These are phyloP conservation scores for Chromera velia DNA, from an alignment of 73 alveolate species.

Conservation along the genomic window DNA sequence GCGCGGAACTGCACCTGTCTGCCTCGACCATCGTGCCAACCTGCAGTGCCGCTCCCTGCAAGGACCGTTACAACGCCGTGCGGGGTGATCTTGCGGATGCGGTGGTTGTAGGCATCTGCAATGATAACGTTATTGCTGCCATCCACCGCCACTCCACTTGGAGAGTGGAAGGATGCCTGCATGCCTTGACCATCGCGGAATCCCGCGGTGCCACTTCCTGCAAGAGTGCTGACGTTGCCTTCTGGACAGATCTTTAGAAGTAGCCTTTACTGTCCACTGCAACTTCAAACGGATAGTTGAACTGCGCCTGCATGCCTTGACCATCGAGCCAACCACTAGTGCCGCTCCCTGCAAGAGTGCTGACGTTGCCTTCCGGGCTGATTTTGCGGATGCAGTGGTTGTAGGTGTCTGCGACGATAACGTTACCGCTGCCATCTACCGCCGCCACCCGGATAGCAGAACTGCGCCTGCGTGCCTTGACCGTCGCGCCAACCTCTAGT, in stretches of 20 bases:
- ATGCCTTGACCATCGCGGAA: background rate
- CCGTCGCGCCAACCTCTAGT: background rate
- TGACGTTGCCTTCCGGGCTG: too few species aligned
- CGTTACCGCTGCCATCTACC: too few species aligned
- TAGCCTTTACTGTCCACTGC: background rate
- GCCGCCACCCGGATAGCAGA: constrained; percentile 7
- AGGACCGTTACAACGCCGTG: background rate
- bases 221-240: background rate
- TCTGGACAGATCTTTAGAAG: background rate
- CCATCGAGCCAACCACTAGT: background rate
- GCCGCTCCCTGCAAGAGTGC: constrained; percentile 3
- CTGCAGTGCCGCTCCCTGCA: background rate
- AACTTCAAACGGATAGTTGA: background rate
- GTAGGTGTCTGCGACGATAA: constrained; percentile 5
- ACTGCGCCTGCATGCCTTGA: background rate
- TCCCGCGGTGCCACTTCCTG: constrained; percentile 5
- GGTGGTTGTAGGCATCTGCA: too few species aligned
- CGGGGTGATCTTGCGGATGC: constrained; percentile 5
- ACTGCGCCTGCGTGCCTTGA: background rate
- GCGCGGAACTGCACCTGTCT: background rate
- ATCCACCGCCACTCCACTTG: too few species aligned
- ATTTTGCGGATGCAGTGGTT: too few species aligned
- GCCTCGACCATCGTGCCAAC: background rate
- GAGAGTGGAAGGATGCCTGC: background rate
- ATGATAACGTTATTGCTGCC: too few species aligned